Percentiles rank a stretch among this genome's conserved stretches.
Evolutionary conservation across 192 early-diverging fungal genomes (phyloP).

Genomic region (Coemansia interrupta): DNA sequence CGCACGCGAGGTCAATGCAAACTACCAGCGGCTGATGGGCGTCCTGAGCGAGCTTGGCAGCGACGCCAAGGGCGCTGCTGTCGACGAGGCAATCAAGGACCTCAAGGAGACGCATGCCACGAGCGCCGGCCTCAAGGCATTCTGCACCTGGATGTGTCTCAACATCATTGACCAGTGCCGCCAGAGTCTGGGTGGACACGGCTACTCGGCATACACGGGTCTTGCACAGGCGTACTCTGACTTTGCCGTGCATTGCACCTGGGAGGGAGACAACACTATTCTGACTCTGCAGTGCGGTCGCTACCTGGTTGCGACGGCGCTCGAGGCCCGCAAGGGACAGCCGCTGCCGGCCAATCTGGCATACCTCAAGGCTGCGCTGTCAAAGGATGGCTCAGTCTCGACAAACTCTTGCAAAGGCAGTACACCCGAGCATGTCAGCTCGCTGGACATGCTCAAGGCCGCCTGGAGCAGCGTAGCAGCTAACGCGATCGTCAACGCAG

Average conservation of each 20-base stretch:
- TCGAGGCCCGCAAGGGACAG: slow-evolving; percentile 71
- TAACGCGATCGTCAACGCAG: slow-evolving; percentile 78
- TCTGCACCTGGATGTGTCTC: slow-evolving; percentile 88
- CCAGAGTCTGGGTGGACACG: slow-evolving; percentile 87
- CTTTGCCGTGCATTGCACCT: slow-evolving; percentile 87
- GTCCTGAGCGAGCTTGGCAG: slow-evolving; percentile 62
- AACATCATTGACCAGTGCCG: slow-evolving; percentile 89
- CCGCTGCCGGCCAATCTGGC: slow-evolving; percentile 70
- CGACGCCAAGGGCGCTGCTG: slow-evolving; percentile 57
- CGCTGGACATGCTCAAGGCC: slow-evolving; percentile 64
- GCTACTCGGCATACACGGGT: slow-evolving; percentile 89
- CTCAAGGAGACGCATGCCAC: slow-evolving; percentile 92
- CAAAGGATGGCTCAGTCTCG: slow-evolving; percentile 26
- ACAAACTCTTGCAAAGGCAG: slow-evolving; percentile 22
- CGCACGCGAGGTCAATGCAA: slow-evolving; percentile 72
- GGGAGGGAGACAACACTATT: slow-evolving; percentile 91
- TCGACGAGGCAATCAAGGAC: slow-evolving; percentile 62
- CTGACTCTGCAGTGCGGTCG: slow-evolving; percentile 84
- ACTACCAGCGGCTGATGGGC: slow-evolving; percentile 77
- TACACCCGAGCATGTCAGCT: slow-evolving; percentile 30
- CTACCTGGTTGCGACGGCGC: slow-evolving; percentile 72
- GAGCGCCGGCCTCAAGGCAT: slow-evolving; percentile 86
- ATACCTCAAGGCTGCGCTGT: slow-evolving; percentile 65
- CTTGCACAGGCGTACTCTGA: slow-evolving; percentile 81
- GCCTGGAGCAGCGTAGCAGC: slow-evolving; percentile 81